These are phyloP conservation scores for Citrullus mucosospermus DNA, from an alignment of 306 rosid species.

Conservation along the genomic window DNA sequence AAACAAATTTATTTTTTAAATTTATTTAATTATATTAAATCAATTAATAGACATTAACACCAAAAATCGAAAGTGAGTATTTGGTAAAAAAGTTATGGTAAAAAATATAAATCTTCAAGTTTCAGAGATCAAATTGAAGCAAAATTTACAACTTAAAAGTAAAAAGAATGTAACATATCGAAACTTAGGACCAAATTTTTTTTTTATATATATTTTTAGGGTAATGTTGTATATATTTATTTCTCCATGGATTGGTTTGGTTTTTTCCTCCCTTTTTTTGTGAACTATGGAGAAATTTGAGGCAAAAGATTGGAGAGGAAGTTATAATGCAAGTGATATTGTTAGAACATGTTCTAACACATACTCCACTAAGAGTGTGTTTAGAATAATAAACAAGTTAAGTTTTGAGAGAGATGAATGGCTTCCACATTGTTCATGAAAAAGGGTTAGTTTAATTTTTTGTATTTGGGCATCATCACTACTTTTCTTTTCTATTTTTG, in stretches of 20 bases:
- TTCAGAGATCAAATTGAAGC: too few relatives aligned
- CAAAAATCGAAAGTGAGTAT: too few relatives aligned
- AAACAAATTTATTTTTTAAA: too few relatives aligned
- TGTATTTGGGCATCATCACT: background rate
- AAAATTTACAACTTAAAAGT: too few relatives aligned
- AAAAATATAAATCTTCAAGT: too few relatives aligned
- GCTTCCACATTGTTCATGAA: conserved; percentile 45
- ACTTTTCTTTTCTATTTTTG: background rate
- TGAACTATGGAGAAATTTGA: conserved; percentile 30
- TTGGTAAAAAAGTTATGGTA: too few relatives aligned
- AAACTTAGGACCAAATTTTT: background rate
- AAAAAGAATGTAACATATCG: too few relatives aligned
- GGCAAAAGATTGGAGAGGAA: conserved; percentile 41
- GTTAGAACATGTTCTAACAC: conserved; percentile 58
- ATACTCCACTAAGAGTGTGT: conserved; percentile 47
- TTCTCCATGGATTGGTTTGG: background rate
- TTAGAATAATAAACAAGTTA: conserved; percentile 12
- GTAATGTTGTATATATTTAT: background rate
- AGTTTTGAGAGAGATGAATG: conserved; percentile 33
- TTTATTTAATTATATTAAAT: too few relatives aligned
- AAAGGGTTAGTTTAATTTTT: conserved; percentile 31
- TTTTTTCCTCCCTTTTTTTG: background rate
- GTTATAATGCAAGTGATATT: conserved; percentile 53
- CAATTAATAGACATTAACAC: too few relatives aligned
- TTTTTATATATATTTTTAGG: too few relatives aligned